Percentiles rank a stretch among this genome's conserved stretches.
phyloP scores from a whole-genome alignment of 306 rosid species.

The Pachyrhizus erosus region DNA sequence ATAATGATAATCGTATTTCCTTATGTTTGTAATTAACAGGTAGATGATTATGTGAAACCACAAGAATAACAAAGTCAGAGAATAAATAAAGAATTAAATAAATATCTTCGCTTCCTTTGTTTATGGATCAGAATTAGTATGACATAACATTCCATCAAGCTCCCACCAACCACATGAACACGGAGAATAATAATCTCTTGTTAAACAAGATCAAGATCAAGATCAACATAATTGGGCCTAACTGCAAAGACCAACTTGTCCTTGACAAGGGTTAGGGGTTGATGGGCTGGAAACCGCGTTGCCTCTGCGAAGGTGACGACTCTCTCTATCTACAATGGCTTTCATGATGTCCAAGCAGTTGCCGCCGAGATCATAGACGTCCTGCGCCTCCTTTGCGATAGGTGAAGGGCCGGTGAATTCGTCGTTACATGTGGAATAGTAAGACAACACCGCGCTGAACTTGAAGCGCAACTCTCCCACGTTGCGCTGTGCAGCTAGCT shows the following conservation, averaged over 20 bases:
- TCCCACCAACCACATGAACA: too few species aligned
- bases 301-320: rapidly evolving
- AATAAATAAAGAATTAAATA: too few species aligned
- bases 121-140: too few species aligned
- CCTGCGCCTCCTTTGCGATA: background rate
- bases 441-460: background rate
- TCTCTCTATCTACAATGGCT: constrained; percentile 19
- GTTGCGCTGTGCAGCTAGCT: rapidly evolving
- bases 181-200: too few species aligned
- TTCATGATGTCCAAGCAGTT: constrained; percentile 26
- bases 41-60: too few species aligned
- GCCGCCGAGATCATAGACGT: background rate
- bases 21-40: too few species aligned
- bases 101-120: too few species aligned
- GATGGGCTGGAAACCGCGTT: background rate
- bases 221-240: background rate
- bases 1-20: too few species aligned
- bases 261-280: background rate
- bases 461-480: background rate
- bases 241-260: background rate
- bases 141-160: too few species aligned
- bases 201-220: too few species aligned
- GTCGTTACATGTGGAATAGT: background rate
- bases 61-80: too few species aligned
- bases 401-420: background rate